Base-by-base conservation (phyloP, 768 basidiomycete species). In the Lactarius trivialis region DNA sequence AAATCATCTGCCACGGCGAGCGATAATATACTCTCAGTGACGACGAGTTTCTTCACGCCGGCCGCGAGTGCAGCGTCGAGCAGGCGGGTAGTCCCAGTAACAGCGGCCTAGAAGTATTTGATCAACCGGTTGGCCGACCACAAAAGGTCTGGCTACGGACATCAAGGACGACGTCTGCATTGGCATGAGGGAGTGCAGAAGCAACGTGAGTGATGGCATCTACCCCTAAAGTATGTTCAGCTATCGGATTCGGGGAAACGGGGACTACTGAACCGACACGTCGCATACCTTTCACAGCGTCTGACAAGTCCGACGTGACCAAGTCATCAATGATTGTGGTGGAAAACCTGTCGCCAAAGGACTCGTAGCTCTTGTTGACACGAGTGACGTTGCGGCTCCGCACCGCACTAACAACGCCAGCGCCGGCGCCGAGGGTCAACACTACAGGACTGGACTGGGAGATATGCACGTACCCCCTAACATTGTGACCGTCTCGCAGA, bases 401-500 rank as follows among this genome's bases (percentile, higher is more conserved):
- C 7, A 64, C 70, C 1, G 68, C 59, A 1, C 70, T 70, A 48
- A 26, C 28, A 41, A 59, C 15, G 24, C 5, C 24, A 7, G 12
- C 28, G 19, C 34, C 24, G n/a, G 24, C 53, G 43, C 6, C 39
- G 4, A 15, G 24, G 7, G 26, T 5, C 11, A 19, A 21, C 8
- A 7, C 5, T 26, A 14, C n/a, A n/a, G n/a, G n/a, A n/a, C n/a
- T n/a, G n/a, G n/a, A n/a, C 15, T 17, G 4, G 17, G 32, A 19
- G 3, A 19, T 5, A 21, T 36, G 33, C 21, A n/a, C n/a, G 19
- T 51, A 72, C 77, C 78, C 83, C 66, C 78, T 73, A 41, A 85
- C 82, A 8, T 71, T 73, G 66, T 79, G 81, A 1, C 83, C 83
- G n/a, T 71, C 69, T n/a, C 76, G 68, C 26, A 82, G 68, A 6